phyloP scores from a whole-genome alignment of 2,329 filamentous ascomycete species.

The Colletotrichum sp. region DNA sequence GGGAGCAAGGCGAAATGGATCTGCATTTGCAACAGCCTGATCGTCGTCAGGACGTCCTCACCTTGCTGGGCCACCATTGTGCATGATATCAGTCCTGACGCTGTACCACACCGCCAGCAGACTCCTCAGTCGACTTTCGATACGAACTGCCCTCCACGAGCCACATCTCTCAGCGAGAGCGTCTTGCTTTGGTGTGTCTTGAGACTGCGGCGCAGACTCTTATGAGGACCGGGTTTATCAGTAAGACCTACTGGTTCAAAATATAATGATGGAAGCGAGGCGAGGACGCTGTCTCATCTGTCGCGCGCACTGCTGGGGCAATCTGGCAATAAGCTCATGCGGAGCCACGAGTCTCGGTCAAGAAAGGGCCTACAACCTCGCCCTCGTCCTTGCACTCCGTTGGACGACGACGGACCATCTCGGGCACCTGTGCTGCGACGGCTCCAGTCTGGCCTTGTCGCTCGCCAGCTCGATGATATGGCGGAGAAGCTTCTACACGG shows the following conservation, averaged over 20 bases:
- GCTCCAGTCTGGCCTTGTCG: background rate
- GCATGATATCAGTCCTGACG: constrained; percentile 15
- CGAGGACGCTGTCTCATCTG: constrained; percentile 11
- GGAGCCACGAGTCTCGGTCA: background rate
- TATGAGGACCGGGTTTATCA: background rate
- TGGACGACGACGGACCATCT: background rate
- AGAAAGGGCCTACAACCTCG: background rate
- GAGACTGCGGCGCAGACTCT: background rate
- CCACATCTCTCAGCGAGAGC: background rate
- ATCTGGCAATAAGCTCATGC: constrained; percentile 1
- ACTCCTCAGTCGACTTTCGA: constrained; percentile 17
- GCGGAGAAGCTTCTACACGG: background rate
- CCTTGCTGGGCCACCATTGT: background rate
- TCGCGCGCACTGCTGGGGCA: background rate
- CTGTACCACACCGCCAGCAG: constrained; percentile 8
- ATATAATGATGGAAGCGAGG: background rate
- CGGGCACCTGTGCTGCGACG: background rate
- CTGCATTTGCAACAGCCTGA: constrained; percentile 9
- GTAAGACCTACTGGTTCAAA: background rate
- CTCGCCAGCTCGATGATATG: background rate
- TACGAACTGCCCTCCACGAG: constrained; percentile 14
- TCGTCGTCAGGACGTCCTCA: constrained; percentile 1
- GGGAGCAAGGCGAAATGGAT: background rate
- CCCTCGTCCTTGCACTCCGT: background rate
- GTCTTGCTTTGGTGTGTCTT: background rate